phyloP scores from a whole-genome alignment of 805 yeast species.

The Lachancea sp. region DNA sequence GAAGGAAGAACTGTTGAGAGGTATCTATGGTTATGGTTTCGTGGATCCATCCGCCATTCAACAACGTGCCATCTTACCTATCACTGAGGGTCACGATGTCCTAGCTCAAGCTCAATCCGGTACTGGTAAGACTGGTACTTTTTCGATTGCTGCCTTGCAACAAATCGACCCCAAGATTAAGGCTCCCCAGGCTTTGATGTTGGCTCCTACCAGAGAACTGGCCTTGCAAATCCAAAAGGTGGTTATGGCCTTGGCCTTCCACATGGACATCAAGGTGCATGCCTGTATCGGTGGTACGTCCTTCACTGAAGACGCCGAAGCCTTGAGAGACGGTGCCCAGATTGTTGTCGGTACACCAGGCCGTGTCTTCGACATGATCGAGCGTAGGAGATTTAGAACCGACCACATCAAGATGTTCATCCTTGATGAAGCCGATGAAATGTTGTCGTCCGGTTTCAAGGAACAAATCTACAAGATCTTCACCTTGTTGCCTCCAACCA shows the following conservation, averaged over 20 bases:
- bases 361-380: slow-evolving; percentile 92
- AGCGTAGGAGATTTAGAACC: slow-evolving; percentile 77
- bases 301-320: slow-evolving; percentile 79
- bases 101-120: slow-evolving; percentile 99
- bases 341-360: slow-evolving; percentile 98
- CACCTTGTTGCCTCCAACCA: slow-evolving; percentile 71
- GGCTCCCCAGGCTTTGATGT: slow-evolving; percentile 85
- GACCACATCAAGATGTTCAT: slow-evolving; percentile 87
- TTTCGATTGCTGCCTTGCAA: slow-evolving; percentile 75
- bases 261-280: slow-evolving; percentile 85
- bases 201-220: slow-evolving; percentile 96
- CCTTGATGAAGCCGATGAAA: slow-evolving; percentile 97
- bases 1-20: slow-evolving; percentile 53
- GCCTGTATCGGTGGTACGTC: slow-evolving; percentile 98
- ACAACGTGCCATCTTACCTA: slow-evolving; percentile 93
- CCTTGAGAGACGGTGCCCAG: slow-evolving; percentile 80
- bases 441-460: slow-evolving; percentile 81
- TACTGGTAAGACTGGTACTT: slow-evolving; percentile 98
- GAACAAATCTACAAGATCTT: slow-evolving; percentile 92
- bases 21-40: slow-evolving; percentile 85
- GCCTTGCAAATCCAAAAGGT: slow-evolving; percentile 95
- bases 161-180: slow-evolving; percentile 65
- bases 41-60: slow-evolving; percentile 97
- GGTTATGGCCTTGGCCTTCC: slow-evolving; percentile 80
- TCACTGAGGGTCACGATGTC: slow-evolving; percentile 89